Evolutionary conservation across 2,329 filamentous ascomycete genomes (phyloP), one percentile per base, ranked within the genome.

Genomic region (Thermothelomyces thermophilus): DNA sequence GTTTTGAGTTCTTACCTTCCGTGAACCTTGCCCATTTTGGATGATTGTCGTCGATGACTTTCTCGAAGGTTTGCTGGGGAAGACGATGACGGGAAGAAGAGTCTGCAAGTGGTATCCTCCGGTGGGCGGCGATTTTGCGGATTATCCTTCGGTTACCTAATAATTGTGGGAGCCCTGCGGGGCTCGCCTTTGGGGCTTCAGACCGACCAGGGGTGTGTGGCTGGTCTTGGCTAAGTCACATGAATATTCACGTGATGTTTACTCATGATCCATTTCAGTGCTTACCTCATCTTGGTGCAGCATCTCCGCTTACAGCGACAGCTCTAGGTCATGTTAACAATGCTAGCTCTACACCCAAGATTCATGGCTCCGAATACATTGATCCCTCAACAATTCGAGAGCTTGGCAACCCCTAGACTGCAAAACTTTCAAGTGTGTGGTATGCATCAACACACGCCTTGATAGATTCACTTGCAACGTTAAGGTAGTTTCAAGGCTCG

Each of bases 21-120:
- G 58, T 61, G 59, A 59, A 61, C 59, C 56, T 61, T 61, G 55
- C 59, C 59, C 59, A 61, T 61, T 57, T 59, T 61, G 51, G 34
- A 53, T 56, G 55, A 52, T 57, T 49, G 52, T 46, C 41, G 46
- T 51, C 53, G 57, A 48, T 19, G 44, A 43, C 44, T 48, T 24
- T 50, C 48, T 55, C 50, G 31, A 42, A 45, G 50, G 46, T 35
- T 50, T 41, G 50, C 31, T 51, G 50, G 36, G 34, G 39, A 20
- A 46, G 48, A 43, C 44, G 50, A 41, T 50, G 51, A 45, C 42
- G 34, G 40, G 48, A 36, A 41, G 40, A 51, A 56, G 49, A 55
- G 48, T 53, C 51, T 53, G 52, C 49, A 39, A 42, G 39, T 44
- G 48, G 22, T 49, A 24, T 30, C 39, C 30, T 11, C 35, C 28